Percentiles rank a stretch among this genome's conserved stretches.
Conservation (phyloP, 2,329 filamentous ascomycete genomes). For the Fusarium sp. region DNA sequence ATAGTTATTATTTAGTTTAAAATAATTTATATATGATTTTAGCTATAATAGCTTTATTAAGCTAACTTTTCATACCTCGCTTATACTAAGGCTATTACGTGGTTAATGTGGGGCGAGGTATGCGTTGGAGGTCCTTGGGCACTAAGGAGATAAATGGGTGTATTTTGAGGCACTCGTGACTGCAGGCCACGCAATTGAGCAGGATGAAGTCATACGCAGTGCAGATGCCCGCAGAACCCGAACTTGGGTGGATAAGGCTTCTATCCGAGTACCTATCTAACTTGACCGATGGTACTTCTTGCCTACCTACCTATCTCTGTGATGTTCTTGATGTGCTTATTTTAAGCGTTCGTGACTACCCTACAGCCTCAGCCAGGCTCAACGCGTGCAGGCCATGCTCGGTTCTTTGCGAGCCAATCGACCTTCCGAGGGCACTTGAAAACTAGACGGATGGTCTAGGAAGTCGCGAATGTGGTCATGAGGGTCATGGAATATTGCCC, state of each 20-base stretch:
- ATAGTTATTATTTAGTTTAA: no score
- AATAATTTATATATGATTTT: no score
- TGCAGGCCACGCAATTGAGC: conserved; percentile 6
- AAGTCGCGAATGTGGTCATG: not conserved
- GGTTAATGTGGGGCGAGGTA: no score
- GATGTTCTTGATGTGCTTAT: not conserved
- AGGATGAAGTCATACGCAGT: not conserved
- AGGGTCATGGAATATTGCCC: no score
- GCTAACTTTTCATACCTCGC: no score
- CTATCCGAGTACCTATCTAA: not conserved
- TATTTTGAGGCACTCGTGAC: conserved; percentile 3
- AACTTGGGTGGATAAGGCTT: not conserved
- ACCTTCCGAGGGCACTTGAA: not conserved
- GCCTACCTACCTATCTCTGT: no score
- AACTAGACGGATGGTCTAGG: not conserved
- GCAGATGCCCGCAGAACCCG: not conserved
- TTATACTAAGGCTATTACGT: no score
- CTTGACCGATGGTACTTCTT: not conserved
- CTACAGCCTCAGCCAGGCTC: not conserved
- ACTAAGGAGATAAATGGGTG: conserved; percentile 5
- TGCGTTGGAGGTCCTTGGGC: no score
- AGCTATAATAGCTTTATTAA: no score
- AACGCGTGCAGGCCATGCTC: not conserved
- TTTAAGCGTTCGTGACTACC: not conserved
- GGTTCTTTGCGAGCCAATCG: not conserved